These are phyloP conservation scores for Kodamaea ohmeri DNA, from an alignment of 1,139 yeast species.

Conservation along the genomic window DNA sequence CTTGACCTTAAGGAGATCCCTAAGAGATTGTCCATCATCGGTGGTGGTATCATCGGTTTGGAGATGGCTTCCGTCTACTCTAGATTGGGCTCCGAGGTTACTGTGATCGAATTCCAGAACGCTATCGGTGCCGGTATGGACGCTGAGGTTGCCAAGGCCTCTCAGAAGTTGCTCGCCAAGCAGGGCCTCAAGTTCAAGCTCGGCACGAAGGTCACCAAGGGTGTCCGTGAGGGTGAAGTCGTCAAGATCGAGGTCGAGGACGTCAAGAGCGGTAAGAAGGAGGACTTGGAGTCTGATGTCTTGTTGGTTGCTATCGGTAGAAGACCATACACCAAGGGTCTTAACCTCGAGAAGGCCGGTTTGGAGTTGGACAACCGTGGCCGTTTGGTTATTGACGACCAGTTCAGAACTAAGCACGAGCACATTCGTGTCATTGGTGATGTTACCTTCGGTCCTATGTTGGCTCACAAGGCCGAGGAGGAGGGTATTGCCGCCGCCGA, in stretches of 20 bases:
- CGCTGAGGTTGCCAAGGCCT: slow-evolving; percentile 83
- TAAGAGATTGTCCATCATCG: slow-evolving; percentile 87
- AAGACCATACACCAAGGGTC: slow-evolving; percentile 92
- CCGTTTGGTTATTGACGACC: slow-evolving; percentile 89
- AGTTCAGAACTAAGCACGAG: slow-evolving; percentile 86
- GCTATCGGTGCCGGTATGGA: slow-evolving; percentile 97
- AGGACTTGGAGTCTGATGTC: slow-evolving; percentile 83
- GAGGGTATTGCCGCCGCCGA: slow-evolving; percentile 99
- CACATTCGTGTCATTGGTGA: slow-evolving; percentile 98
- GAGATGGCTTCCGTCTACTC: slow-evolving; percentile 99
- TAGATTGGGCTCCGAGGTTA: slow-evolving; percentile 93
- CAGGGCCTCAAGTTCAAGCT: slow-evolving; percentile 94
- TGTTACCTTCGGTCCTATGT: slow-evolving; percentile 97
- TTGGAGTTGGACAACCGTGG: slow-evolving; percentile 89
- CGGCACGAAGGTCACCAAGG: slow-evolving; percentile 87
- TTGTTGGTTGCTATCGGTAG: slow-evolving; percentile 97
- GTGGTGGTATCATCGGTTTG: slow-evolving; percentile 99
- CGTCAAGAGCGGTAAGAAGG: slow-evolving; percentile 81
- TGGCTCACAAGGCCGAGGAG: slow-evolving; percentile 99
- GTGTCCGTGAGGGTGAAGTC: slow-evolving; percentile 80
- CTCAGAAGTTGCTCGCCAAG: slow-evolving; percentile 87
- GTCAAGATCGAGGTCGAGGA: slow-evolving; percentile 89
- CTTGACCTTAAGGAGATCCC: slow-evolving; percentile 83
- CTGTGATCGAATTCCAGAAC: slow-evolving; percentile 86
- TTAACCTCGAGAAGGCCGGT: slow-evolving; percentile 85